Evolutionary conservation across 2,329 filamentous ascomycete genomes (phyloP).

Genomic region (Fusarium liriodendri): DNA sequence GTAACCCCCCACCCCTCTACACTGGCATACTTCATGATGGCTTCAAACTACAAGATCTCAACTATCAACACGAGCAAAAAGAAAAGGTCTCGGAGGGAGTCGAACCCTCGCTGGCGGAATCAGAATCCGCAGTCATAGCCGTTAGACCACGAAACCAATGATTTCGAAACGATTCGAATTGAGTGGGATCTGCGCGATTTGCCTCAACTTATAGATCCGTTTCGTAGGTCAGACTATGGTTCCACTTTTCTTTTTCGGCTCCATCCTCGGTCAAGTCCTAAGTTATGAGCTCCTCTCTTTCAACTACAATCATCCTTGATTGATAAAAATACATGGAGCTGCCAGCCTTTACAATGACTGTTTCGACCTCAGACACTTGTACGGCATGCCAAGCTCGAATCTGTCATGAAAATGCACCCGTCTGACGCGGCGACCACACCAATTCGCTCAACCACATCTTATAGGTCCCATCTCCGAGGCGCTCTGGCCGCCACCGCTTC

Average conservation of each 20-base stretch:
- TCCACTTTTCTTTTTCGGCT: neutral
- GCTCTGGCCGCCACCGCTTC: neutral
- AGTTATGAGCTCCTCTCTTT: neutral
- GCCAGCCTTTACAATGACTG: neutral
- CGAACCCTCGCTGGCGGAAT: constrained; percentile 53
- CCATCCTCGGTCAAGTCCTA: neutral
- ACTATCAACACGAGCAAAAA: constrained; percentile 11
- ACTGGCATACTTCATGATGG: neutral
- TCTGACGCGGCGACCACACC: neutral
- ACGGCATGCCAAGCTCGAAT: neutral
- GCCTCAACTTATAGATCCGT: neutral
- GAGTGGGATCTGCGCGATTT: neutral
- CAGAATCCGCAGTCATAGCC: constrained; percentile 53
- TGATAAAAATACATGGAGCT: neutral
- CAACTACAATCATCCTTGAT: neutral
- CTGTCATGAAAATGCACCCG: neutral
- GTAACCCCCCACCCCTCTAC: neutral
- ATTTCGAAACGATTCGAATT: neutral
- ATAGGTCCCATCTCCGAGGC: neutral
- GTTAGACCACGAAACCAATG: constrained; percentile 51
- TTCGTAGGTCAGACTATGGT: neutral
- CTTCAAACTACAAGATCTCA: neutral
- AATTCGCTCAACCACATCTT: neutral
- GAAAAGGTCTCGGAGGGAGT: constrained; percentile 49
- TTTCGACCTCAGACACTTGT: neutral